Percentiles rank a stretch among this genome's conserved stretches.
phyloP scores from a whole-genome alignment of 2,329 filamentous ascomycete species.

The Colletotrichum spinosum region DNA sequence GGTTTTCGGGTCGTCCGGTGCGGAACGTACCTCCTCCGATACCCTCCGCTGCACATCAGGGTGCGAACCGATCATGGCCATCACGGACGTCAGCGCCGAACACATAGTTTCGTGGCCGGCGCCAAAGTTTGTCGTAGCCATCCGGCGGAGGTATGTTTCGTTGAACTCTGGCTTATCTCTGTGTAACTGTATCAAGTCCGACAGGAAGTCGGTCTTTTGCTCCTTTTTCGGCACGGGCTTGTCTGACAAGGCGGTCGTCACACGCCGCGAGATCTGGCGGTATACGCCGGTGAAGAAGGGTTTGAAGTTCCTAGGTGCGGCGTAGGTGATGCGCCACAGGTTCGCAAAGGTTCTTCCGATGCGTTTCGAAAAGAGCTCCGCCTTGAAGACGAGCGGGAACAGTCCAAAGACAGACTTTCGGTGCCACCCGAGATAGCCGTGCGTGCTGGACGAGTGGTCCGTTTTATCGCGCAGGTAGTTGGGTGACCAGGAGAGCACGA shows the following conservation, averaged over 20 bases:
- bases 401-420: slow-evolving; percentile 64
- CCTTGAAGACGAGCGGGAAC: slow-evolving; percentile 56
- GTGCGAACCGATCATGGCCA: slow-evolving; percentile 60
- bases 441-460: slow-evolving; percentile 59
- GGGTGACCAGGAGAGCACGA: slow-evolving; percentile 65
- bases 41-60: slow-evolving; percentile 47
- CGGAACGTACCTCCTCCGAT: slow-evolving; percentile 43
- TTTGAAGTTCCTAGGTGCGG: slow-evolving; percentile 55
- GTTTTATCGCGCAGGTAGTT: slow-evolving; percentile 56
- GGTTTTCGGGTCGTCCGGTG: slow-evolving; percentile 18
- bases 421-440: slow-evolving; percentile 63
- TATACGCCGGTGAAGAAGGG: slow-evolving; percentile 59
- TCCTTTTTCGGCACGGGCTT: slow-evolving; percentile 43
- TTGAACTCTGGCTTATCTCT: slow-evolving; percentile 58
- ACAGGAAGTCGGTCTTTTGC: slow-evolving; percentile 54
- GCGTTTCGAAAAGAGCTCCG: slow-evolving; percentile 51
- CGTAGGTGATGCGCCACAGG: slow-evolving; percentile 58
- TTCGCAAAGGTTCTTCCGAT: slow-evolving; percentile 54
- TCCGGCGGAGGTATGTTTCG: slow-evolving; percentile 60
- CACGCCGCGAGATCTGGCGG: slow-evolving; percentile 46
- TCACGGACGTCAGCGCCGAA: slow-evolving; percentile 61
- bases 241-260: slow-evolving; percentile 43
- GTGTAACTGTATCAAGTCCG: slow-evolving; percentile 60
- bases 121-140: slow-evolving; percentile 67
- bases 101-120: slow-evolving; percentile 67